Evolutionary conservation across 2,329 filamentous ascomycete genomes (phyloP).

Genomic region (Diaporthe citriasiana): DNA sequence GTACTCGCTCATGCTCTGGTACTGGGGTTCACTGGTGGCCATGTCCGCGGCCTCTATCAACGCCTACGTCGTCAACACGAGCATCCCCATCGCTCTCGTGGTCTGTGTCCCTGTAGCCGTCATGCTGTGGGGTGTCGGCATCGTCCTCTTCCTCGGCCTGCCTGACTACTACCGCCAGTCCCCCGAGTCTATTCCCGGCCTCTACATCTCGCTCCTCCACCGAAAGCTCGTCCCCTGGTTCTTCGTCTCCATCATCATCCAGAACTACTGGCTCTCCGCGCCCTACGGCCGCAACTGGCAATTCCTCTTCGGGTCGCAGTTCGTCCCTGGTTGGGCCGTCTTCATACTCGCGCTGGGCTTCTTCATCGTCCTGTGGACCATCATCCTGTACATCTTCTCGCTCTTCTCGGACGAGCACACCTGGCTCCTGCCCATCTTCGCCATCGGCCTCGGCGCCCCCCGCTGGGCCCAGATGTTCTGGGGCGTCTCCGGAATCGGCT

Average conservation of each 20-base stretch:
- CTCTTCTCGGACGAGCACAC: constrained; percentile 71
- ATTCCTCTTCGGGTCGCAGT: constrained; percentile 72
- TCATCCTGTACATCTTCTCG: constrained; percentile 65
- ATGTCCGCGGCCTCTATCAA: constrained; percentile 58
- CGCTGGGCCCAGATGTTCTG: constrained; percentile 79
- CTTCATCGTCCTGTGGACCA: constrained; percentile 69
- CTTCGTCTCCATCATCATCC: constrained; percentile 73
- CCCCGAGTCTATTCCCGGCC: constrained; percentile 74
- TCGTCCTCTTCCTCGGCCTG: constrained; percentile 71
- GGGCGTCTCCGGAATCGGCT: constrained; percentile 71
- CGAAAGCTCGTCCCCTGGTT: constrained; percentile 79
- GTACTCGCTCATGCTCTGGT: constrained; percentile 76
- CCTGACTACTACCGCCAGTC: constrained; percentile 76
- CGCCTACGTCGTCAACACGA: constrained; percentile 52
- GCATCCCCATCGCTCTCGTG: constrained; percentile 53
- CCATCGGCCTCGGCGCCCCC: constrained; percentile 75
- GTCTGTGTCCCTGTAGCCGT: constrained; percentile 71
- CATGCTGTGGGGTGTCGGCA: constrained; percentile 69
- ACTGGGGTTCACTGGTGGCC: constrained; percentile 73
- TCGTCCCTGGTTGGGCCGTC: constrained; percentile 70
- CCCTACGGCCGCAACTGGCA: constrained; percentile 78
- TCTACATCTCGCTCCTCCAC: constrained; percentile 73
- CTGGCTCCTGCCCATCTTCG: constrained; percentile 78
- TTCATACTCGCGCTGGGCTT: constrained; percentile 69
- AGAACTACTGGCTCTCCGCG: constrained; percentile 77